Conservation (phyloP, 805 yeast genomes). For the Ogataea salicorniae region DNA sequence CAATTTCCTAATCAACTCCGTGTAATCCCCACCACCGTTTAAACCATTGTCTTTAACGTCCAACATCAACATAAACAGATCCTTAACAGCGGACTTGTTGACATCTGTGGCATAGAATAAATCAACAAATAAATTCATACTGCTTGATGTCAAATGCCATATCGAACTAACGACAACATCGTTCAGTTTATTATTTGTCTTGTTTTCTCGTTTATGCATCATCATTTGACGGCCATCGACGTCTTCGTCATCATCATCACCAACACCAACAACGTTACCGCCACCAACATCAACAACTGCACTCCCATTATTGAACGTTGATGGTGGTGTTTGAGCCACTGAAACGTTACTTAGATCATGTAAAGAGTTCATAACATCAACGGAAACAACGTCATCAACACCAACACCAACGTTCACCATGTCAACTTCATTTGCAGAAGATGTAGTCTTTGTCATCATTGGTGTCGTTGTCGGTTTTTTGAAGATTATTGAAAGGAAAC, state of each 20-base stretch:
- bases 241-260: slow-evolving; percentile 4
- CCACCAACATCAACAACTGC: not conserved
- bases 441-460: slow-evolving; percentile 2
- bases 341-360: slow-evolving; percentile 22
- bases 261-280: not conserved
- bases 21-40: not conserved
- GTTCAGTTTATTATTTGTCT: slow-evolving; percentile 5
- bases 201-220: slow-evolving; percentile 1
- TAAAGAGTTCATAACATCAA: slow-evolving; percentile 23
- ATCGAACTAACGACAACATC: slow-evolving; percentile 15
- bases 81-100: slow-evolving; percentile 10
- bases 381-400: slow-evolving; percentile 21
- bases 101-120: slow-evolving; percentile 13
- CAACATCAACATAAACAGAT: slow-evolving; percentile 12
- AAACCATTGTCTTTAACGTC: slow-evolving; percentile 7
- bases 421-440: slow-evolving; percentile 13
- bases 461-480: slow-evolving; percentile 2
- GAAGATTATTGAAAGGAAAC: slow-evolving; percentile 11
- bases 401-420: slow-evolving; percentile 17
- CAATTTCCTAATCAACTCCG: slow-evolving; percentile 21
- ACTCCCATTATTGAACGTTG: slow-evolving; percentile 3
- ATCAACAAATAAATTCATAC: slow-evolving; percentile 16
- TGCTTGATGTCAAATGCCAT: slow-evolving; percentile 19
- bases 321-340: slow-evolving; percentile 17
- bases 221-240: slow-evolving; percentile 7